Conservation (phyloP, 768 basidiomycete genomes). For the Vishniacozyma victoriae region DNA sequence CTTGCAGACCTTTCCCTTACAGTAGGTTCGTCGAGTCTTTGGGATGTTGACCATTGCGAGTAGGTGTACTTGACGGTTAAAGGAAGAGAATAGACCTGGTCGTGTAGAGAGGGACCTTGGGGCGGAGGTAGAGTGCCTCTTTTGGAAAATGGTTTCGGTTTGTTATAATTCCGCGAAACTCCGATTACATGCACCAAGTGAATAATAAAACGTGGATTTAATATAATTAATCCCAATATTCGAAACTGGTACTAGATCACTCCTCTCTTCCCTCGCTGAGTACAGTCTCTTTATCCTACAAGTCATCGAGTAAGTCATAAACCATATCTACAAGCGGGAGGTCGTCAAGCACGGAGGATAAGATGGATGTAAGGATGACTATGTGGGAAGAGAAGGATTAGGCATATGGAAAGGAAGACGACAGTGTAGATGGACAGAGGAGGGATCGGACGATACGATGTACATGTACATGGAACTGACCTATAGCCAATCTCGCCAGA, state of each 20-base stretch:
- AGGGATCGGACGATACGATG: not conserved
- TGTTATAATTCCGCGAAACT: slow-evolving; percentile 39
- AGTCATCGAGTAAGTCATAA: slow-evolving; percentile 16
- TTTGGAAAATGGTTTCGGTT: not conserved
- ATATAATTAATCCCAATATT: slow-evolving; percentile 13
- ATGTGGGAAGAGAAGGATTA: not conserved
- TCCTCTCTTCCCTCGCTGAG: not conserved
- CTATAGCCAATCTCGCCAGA: slow-evolving; percentile 37
- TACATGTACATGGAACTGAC: not conserved
- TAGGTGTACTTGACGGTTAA: slow-evolving; percentile 21
- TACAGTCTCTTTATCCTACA: slow-evolving; percentile 6
- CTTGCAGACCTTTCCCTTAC: slow-evolving; percentile 19
- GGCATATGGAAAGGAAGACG: not conserved
- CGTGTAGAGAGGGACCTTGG: not conserved
- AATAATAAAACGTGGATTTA: slow-evolving; percentile 1
- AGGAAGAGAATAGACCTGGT: not conserved
- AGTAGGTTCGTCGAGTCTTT: slow-evolving; percentile 85
- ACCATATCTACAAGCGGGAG: not conserved
- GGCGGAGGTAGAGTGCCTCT: not conserved
- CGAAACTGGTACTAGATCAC: not conserved
- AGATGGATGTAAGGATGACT: not conserved
- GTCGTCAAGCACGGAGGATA: not conserved
- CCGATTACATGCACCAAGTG: slow-evolving; percentile 8
- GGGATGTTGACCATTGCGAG: slow-evolving; percentile 22
- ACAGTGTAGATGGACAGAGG: not conserved